Base-by-base conservation (phyloP, 1,139 yeast species). In the Yamadazyma sp. region DNA sequence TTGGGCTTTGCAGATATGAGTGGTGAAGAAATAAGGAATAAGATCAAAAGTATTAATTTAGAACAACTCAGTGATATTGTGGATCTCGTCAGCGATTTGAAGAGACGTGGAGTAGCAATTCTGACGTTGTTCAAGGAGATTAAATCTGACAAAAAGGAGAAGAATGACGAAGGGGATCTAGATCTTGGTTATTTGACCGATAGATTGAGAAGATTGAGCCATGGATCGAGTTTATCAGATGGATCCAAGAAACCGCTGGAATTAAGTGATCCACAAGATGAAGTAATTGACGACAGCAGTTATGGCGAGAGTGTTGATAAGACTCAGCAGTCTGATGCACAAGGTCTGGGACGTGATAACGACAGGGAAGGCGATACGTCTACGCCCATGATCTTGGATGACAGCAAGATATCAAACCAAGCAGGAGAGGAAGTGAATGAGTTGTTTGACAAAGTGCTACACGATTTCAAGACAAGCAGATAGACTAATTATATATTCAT, bases 61-160 rank as follows among this genome's bases (percentile, higher is more conserved):
- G 64, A 68, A 14, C 86, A 82, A 53, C 66, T 82, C 30, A 73
- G 76, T 32, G 70, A 73, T 33, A 66, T 82, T 17, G 68, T 80
- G 8, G 64, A 61, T 12, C 69, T 76, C 29, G 64, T 84, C 42
- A 74, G 71, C 27, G 59, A 60, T 13, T 61, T 82, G 43, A 78
- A 77, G 46, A 59, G 60, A 13, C 60, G 69, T 26, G 86, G 87
- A 0, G 64, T 81, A 12, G 62, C 73, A 9, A 52, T 83, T 18
- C 70, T 72, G 29, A 71, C 71, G 21, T 60, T 82, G 3, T 83
- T 78, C 52, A 67, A 40, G 27, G 39, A 43, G 10, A 41, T 47
- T 1, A 33, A 34, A 9, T 26, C 21, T 14, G 17, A 38, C 16
- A 21, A 20, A 2, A 29, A 35, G 6, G 40, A 33, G n/a, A 38